These are phyloP conservation scores for Trypanosomatidae sp. DNA, from an alignment of 208 protist species.

Conservation along the genomic window DNA sequence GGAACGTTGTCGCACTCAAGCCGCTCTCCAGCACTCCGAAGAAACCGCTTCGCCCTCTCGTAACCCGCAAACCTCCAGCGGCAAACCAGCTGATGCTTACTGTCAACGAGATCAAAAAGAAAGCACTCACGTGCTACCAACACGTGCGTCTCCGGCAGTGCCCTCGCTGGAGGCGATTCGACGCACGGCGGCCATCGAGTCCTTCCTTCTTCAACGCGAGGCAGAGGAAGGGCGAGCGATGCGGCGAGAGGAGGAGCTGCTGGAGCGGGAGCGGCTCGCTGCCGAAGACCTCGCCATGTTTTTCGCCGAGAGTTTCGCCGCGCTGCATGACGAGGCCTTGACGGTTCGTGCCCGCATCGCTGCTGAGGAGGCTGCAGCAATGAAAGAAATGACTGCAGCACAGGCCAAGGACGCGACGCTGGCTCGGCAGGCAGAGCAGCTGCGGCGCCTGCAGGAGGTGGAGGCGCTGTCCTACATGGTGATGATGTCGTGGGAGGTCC, in stretches of 20 bases:
- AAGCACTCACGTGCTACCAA: too few relatives aligned
- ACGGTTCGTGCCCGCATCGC: too few relatives aligned
- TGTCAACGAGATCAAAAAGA: too few relatives aligned
- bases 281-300: too few relatives aligned
- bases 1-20: too few relatives aligned
- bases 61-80: background rate
- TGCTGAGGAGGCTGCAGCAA: constrained; percentile 11
- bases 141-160: too few relatives aligned
- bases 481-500: constrained; percentile 27
- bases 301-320: too few relatives aligned
- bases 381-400: constrained; percentile 16
- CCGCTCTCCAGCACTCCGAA: too few relatives aligned
- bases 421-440: constrained; percentile 26
- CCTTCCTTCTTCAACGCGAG: constrained; percentile 31
- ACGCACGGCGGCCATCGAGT: constrained; percentile 26
- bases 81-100: background rate
- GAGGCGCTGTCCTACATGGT: constrained; percentile 30
- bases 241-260: constrained; percentile 47
- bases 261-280: constrained; percentile 20
- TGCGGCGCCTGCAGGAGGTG: constrained; percentile 35
- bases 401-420: constrained; percentile 23
- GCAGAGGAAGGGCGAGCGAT: constrained; percentile 33
- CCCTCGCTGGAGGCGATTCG: constrained; percentile 30
- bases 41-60: too few relatives aligned
- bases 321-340: constrained; percentile 2